Evolutionary conservation across 2,329 filamentous ascomycete genomes (phyloP).

Genomic region (Verruconis gallopava): DNA sequence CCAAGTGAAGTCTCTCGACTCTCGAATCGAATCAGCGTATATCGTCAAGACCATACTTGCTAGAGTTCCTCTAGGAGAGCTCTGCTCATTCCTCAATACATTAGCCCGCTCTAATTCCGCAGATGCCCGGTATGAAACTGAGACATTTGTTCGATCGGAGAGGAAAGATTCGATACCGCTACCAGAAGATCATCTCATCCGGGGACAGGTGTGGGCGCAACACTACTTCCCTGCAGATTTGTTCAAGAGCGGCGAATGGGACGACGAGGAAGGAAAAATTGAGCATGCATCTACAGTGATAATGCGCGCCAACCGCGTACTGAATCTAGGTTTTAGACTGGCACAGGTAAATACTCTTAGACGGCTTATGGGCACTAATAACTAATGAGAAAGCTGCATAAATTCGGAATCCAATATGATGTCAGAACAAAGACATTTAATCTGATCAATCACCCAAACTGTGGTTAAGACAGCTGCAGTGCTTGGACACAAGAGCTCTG

Average conservation of each 20-base stretch:
- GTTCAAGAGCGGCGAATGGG: constrained; percentile 42
- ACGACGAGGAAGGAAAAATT: constrained; percentile 55
- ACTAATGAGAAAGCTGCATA: too few species aligned
- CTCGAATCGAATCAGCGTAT: background rate
- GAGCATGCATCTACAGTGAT: constrained; percentile 33
- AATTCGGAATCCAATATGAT: too few species aligned
- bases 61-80: constrained; percentile 35
- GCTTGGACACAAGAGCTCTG: too few species aligned
- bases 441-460: too few species aligned
- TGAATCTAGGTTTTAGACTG: constrained; percentile 1
- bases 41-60: constrained; percentile 11
- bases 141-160: constrained; percentile 37
- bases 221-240: constrained; percentile 45
- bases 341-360: constrained; percentile 4
- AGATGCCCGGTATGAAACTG: constrained; percentile 25
- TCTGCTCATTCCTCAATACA: constrained; percentile 41
- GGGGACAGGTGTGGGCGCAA: constrained; percentile 44
- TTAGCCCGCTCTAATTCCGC: constrained; percentile 27
- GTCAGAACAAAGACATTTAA: too few species aligned
- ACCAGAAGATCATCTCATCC: constrained; percentile 55
- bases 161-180: constrained; percentile 40
- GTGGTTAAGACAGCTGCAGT: too few species aligned
- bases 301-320: background rate
- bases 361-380: too few species aligned
- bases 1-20: constrained; percentile 12